phyloP scores from a whole-genome alignment of 2,329 filamentous ascomycete genomes.

The Colletotrichum melonis region DNA sequence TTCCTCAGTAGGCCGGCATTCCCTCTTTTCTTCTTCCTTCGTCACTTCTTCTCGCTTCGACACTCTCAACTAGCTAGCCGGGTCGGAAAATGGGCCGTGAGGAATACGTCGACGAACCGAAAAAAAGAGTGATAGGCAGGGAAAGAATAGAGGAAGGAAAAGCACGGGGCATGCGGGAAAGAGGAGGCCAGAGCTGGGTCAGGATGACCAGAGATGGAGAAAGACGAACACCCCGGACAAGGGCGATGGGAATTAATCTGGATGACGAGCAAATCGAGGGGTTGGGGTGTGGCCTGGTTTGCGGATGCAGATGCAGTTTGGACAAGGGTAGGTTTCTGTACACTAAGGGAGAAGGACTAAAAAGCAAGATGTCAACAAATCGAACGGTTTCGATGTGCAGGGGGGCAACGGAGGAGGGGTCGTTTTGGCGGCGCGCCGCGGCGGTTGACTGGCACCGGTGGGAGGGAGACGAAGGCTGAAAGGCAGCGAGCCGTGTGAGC shows the following conservation, averaged over 20 bases:
- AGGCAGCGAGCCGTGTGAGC: neutral
- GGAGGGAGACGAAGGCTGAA: too few relatives aligned
- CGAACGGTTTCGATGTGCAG: slow-evolving; percentile 23
- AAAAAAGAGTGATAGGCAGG: slow-evolving; percentile 10
- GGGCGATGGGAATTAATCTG: slow-evolving; percentile 19
- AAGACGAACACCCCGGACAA: slow-evolving; percentile 1
- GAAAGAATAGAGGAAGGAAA: slow-evolving; percentile 3
- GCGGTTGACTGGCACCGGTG: neutral
- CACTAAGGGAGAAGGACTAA: neutral
- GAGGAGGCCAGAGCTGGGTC: slow-evolving; percentile 26
- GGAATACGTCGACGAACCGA: neutral
- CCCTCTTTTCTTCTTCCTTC: neutral
- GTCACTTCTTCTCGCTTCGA: neutral
- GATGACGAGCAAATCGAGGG: slow-evolving; percentile 32
- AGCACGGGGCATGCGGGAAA: slow-evolving; percentile 33
- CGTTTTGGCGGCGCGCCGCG: neutral
- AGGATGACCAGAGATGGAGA: slow-evolving; percentile 22
- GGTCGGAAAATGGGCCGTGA: slow-evolving; percentile 15
- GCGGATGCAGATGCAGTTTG: neutral
- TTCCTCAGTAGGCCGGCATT: slow-evolving; percentile 5
- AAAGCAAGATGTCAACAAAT: slow-evolving; percentile 30
- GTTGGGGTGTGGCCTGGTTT: slow-evolving; percentile 10
- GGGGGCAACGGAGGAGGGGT: slow-evolving; percentile 7
- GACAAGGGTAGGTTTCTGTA: neutral
- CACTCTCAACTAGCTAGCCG: neutral